Percentiles rank a stretch among this genome's conserved stretches.
Conservation (phyloP, 2,329 filamentous ascomycete genomes). For the Rutstroemia sp. region DNA sequence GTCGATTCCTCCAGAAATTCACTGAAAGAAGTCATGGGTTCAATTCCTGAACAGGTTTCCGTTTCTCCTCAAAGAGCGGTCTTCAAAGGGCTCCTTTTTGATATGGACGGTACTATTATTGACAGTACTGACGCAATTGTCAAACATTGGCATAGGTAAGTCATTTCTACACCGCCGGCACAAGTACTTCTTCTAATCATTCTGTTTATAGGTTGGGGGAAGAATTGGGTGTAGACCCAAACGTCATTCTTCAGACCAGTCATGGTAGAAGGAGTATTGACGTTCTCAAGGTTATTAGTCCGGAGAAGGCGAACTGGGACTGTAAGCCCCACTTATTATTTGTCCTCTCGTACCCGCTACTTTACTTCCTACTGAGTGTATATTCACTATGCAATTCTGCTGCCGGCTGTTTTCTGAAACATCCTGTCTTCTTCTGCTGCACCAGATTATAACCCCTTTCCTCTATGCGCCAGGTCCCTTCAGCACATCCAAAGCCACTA, state of each 20-base stretch:
- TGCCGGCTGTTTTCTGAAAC: too few species aligned
- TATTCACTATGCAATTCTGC: neutral
- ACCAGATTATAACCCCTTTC: too few species aligned
- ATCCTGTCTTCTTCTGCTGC: too few species aligned
- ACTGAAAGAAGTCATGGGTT: slow-evolving; percentile 18
- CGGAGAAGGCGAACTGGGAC: slow-evolving; percentile 85
- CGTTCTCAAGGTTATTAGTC: slow-evolving; percentile 68
- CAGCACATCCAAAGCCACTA: neutral
- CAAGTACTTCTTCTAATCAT: neutral
- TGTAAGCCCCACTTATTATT: slow-evolving; percentile 50
- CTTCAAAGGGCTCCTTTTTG: slow-evolving; percentile 37
- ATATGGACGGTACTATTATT: slow-evolving; percentile 75
- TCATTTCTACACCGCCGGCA: neutral
- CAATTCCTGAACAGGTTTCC: slow-evolving; percentile 15
- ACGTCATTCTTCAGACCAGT: slow-evolving; percentile 79
- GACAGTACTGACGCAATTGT: slow-evolving; percentile 71
- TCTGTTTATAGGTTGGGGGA: slow-evolving; percentile 55
- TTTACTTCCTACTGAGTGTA: neutral
- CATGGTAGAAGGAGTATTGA: slow-evolving; percentile 90
- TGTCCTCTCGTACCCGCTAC: neutral
- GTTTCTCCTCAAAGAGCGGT: slow-evolving; percentile 18
- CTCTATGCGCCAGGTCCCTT: too few species aligned
- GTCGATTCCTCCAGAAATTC: neutral
- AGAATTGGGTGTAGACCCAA: slow-evolving; percentile 78
- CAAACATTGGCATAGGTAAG: slow-evolving; percentile 62